Percentiles rank a stretch among this genome's conserved stretches.
phyloP scores from a whole-genome alignment of 2,329 filamentous ascomycete species.

The Trichoderma sp. region DNA sequence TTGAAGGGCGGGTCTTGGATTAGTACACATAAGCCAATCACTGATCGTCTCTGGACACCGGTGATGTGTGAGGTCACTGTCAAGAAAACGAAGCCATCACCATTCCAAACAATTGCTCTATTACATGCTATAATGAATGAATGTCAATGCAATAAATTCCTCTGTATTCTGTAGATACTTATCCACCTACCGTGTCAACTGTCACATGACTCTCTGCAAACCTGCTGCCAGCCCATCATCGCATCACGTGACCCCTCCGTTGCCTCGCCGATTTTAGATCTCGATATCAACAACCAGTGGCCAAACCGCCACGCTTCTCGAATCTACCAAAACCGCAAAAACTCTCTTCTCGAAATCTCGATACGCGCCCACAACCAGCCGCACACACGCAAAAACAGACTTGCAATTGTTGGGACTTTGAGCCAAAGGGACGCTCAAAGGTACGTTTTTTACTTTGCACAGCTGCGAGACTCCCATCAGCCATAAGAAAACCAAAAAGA shows the following conservation, averaged over 20 bases:
- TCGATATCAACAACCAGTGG: constrained; percentile 3
- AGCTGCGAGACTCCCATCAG: constrained; percentile 15
- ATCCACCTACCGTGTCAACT: not conserved
- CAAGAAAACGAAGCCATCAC: not conserved
- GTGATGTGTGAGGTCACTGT: not conserved
- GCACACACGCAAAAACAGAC: not conserved
- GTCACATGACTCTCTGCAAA: not conserved
- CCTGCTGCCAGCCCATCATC: not conserved
- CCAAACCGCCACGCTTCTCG: not conserved
- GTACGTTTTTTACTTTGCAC: constrained; percentile 42
- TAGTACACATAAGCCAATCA: not conserved
- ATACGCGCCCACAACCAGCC: not conserved
- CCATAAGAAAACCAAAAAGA: not conserved
- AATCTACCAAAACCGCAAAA: not conserved
- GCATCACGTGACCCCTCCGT: not conserved
- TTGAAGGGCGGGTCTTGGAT: not conserved
- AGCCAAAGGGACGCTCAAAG: constrained; percentile 45
- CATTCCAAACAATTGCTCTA: not conserved
- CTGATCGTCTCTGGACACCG: not conserved
- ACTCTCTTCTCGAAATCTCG: not conserved
- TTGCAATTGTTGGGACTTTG: constrained; percentile 26
- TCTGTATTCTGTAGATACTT: not conserved
- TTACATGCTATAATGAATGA: not conserved
- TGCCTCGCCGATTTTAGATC: not conserved
- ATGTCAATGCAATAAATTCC: not conserved